Evolutionary conservation across 2,329 filamentous ascomycete genomes (phyloP), one percentile per base, ranked within the genome.

Genomic region (Massarina eburnea): DNA sequence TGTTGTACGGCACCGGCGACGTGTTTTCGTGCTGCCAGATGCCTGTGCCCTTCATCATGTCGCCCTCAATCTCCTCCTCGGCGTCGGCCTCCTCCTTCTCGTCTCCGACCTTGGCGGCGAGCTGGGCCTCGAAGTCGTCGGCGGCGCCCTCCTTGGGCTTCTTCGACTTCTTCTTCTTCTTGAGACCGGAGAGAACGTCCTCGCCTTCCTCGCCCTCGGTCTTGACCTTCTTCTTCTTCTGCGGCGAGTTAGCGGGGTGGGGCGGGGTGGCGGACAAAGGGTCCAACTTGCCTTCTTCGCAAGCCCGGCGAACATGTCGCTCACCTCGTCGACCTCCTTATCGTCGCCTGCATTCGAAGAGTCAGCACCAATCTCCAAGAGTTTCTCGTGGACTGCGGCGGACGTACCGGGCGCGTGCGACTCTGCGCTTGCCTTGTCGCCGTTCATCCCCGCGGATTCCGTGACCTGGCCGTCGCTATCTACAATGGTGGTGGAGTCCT

Each of bases 161-260:
- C 71, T 86, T 87, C 81, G 86, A 88, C 77, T 86, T 91, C 78
- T 95, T 96, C 79, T 96, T 97, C 75, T 91, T 88, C 72, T 85
- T 84, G 67, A 94, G 80, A 55, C 85, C 78, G 39, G 78, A 77
- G 59, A 88, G 84, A 48, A 78, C 80, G 58, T 75, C 77, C 61
- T 72, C 71, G 30, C 73, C 80, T 19, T 80, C 77, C 67, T 57
- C 61, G 22, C 53, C 52, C 43, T 73, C 80, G 46, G 48, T 77
- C 68, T 72, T 82, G 80, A 71, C 71, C 72, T 77, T 75, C 71
- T 81, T 81, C 77, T 87, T 88, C 77, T 88, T 84, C 75, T 62
- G 35, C 36, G 8, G 22, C n/a, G 12, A 24, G 30, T 55, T 26
- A 58, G 39, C 33, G 48, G 34, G 22, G 39, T 21, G 33, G 40